phyloP scores from a whole-genome alignment of 805 yeast species.

The Metschnikowia kunwiensis region DNA sequence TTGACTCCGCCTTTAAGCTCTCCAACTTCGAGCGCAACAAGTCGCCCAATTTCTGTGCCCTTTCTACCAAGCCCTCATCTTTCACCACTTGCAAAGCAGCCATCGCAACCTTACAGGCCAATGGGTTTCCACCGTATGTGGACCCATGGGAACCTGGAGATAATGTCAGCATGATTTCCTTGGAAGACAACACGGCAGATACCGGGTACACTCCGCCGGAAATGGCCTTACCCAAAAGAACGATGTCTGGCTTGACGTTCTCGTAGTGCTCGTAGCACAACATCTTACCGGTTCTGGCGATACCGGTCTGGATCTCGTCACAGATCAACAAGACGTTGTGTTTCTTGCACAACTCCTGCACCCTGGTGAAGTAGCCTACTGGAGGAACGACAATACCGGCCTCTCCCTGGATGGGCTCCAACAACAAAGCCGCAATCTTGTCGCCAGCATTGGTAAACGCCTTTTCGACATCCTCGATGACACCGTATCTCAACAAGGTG shows the following conservation, averaged over 20 bases:
- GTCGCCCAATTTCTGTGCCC: conserved; percentile 70
- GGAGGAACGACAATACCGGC: conserved; percentile 98
- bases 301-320: conserved; percentile 97
- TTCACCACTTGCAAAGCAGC: conserved; percentile 89
- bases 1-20: conserved; percentile 49
- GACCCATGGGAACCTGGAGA: conserved; percentile 98
- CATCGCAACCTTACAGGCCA: conserved; percentile 87
- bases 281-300: conserved; percentile 95
- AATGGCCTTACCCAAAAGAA: conserved; percentile 89
- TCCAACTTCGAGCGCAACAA: conserved; percentile 59
- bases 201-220: conserved; percentile 95
- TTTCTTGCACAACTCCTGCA: conserved; percentile 70
- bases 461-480: conserved; percentile 77
- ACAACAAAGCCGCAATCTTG: conserved; percentile 82
- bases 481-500: conserved; percentile 72
- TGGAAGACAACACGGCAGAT: conserved; percentile 86
- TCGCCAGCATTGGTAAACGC: conserved; percentile 84
- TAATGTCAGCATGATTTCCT: conserved; percentile 81
- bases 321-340: conserved; percentile 87
- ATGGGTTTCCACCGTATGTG: conserved; percentile 96
- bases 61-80: conserved; percentile 81
- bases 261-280: conserved; percentile 83
- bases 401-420: conserved; percentile 98
- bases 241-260: conserved; percentile 81
- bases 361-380: conserved; percentile 68